These are phyloP conservation scores for Colletotrichum kahawae DNA, from an alignment of 2,329 filamentous ascomycete species.

Conservation along the genomic window DNA sequence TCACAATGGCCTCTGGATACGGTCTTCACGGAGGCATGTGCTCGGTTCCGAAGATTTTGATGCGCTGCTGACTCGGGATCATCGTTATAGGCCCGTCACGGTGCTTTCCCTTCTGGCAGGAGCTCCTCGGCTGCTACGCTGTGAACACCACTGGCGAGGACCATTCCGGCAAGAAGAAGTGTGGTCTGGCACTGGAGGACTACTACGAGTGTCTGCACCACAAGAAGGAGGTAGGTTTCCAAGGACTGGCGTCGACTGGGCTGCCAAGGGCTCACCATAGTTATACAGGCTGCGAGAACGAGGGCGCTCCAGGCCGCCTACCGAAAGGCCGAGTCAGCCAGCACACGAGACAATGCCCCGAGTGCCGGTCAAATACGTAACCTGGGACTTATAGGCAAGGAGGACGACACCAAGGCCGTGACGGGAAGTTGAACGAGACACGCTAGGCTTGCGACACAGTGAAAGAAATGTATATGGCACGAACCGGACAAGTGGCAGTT, in stretches of 20 bases:
- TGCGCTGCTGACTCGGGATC: constrained; percentile 25
- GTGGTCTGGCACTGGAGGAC: constrained; percentile 83
- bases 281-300: constrained; percentile 74
- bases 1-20: constrained; percentile 79
- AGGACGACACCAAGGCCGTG: constrained; percentile 76
- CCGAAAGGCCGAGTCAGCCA: constrained; percentile 77
- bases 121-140: constrained; percentile 97
- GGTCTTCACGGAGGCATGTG: constrained; percentile 77
- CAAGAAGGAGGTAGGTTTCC: constrained; percentile 87
- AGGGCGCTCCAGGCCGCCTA: constrained; percentile 83
- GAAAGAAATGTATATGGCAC: constrained; percentile 6
- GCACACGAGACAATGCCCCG: constrained; percentile 79
- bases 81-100: constrained; percentile 62
- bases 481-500: neutral
- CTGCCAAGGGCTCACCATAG: neutral
- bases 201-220: constrained; percentile 99
- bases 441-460: constrained; percentile 18
- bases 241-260: neutral
- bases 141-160: constrained; percentile 86
- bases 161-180: constrained; percentile 84
- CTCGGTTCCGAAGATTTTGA: neutral
- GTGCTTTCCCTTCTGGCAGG: constrained; percentile 99
- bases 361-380: constrained; percentile 87
- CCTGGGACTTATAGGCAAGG: constrained; percentile 81
- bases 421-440: constrained; percentile 37